Evolutionary conservation across 1,139 yeast species (phyloP).

Genomic region (Williopsis jadinii): DNA sequence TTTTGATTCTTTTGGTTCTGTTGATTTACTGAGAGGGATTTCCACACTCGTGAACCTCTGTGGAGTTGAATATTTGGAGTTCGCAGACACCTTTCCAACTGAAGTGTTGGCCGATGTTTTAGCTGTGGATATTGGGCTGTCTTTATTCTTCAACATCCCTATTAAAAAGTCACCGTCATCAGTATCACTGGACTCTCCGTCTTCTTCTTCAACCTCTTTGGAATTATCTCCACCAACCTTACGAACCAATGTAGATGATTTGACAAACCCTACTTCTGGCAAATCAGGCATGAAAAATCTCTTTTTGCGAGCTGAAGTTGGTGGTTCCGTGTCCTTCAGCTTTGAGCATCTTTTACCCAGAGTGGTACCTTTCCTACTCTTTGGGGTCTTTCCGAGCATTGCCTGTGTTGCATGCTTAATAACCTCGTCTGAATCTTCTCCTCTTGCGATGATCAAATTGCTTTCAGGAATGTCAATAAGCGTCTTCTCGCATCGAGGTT

Average conservation of each 20-base stretch:
- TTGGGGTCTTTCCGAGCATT: slow-evolving; percentile 26
- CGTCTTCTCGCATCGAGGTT: slow-evolving; percentile 50
- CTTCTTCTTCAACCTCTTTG: slow-evolving; percentile 9
- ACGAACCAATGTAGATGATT: slow-evolving; percentile 46
- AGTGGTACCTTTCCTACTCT: slow-evolving; percentile 4
- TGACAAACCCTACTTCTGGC: slow-evolving; percentile 62
- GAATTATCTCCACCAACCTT: slow-evolving; percentile 19
- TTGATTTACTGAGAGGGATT: too few relatives aligned
- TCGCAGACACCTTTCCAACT: slow-evolving; percentile 1
- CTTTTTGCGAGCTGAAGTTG: slow-evolving; percentile 22
- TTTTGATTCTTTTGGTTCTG: too few relatives aligned
- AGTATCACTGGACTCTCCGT: slow-evolving; percentile 15
- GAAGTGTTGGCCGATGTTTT: background rate
- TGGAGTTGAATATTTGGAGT: slow-evolving; percentile 1
- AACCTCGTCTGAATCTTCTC: slow-evolving; percentile 64
- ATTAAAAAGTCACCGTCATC: slow-evolving; percentile 9
- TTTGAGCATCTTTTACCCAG: slow-evolving; percentile 2
- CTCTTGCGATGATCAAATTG: slow-evolving; percentile 46
- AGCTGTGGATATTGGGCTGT: background rate
- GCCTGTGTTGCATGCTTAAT: slow-evolving; percentile 50
- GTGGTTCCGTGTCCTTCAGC: slow-evolving; percentile 6
- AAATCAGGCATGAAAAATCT: slow-evolving; percentile 74
- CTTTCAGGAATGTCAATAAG: slow-evolving; percentile 65
- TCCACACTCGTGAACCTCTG: background rate
- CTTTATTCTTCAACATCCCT: background rate